phyloP scores from a whole-genome alignment of 768 basidiomycete species.

The Kwoniella heveanensis region DNA sequence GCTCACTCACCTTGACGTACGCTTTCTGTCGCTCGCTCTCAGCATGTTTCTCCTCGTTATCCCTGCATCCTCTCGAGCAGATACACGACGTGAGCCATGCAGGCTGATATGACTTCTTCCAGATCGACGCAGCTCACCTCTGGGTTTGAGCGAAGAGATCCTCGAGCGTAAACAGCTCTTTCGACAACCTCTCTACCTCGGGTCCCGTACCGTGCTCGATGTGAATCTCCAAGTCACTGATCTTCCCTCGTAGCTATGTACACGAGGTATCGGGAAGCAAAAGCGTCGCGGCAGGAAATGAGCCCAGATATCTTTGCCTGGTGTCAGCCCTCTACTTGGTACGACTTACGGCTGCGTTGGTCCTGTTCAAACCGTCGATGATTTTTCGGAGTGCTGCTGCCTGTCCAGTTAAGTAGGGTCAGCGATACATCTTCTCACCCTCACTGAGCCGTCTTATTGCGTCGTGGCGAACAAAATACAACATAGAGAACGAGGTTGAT shows the following conservation, averaged over 20 bases:
- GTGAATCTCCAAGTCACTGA: constrained; percentile 10
- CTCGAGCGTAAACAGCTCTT: constrained; percentile 21
- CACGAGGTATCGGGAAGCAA: not conserved
- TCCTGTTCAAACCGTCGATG: constrained; percentile 17
- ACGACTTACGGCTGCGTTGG: constrained; percentile 10
- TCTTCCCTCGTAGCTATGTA: constrained; percentile 10
- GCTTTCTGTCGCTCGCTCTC: constrained; percentile 24
- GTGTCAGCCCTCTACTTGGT: not conserved
- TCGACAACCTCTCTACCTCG: constrained; percentile 8
- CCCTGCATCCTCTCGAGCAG: constrained; percentile 14
- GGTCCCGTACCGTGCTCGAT: constrained; percentile 19
- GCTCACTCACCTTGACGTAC: constrained; percentile 29
- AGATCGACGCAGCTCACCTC: constrained; percentile 8
- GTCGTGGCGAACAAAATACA: too few species aligned
- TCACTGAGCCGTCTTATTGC: too few species aligned
- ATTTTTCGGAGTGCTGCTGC: constrained; percentile 2
- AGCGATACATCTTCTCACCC: not conserved
- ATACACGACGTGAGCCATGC: too few species aligned
- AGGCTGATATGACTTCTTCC: too few species aligned
- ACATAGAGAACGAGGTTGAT: too few species aligned
- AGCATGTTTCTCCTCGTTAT: constrained; percentile 34
- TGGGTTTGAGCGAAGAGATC: constrained; percentile 18
- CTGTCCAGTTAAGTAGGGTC: not conserved
- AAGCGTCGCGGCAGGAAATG: too few species aligned
- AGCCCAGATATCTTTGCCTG: too few species aligned